Conservation (phyloP, 441 rosid species). For the Adansonia madagascariensis region DNA sequence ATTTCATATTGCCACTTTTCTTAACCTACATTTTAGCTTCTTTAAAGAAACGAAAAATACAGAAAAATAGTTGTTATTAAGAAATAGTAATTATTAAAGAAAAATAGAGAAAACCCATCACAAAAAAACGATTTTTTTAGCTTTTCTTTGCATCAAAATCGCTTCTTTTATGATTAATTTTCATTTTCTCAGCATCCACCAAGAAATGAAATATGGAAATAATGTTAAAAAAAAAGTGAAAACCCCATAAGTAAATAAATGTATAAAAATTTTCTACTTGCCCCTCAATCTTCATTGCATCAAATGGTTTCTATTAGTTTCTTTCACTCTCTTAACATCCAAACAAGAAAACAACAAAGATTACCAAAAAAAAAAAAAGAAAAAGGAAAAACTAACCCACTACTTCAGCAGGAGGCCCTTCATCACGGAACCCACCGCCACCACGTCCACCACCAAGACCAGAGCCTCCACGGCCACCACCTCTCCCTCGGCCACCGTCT, state of each 20-base stretch:
- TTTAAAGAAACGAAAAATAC: not conserved
- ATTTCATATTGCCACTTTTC: not conserved
- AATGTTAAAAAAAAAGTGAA: no score
- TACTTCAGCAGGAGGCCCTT: slow-evolving; percentile 92
- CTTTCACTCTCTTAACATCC: slow-evolving; percentile 17
- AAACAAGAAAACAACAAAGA: not conserved
- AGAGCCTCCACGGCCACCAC: slow-evolving; percentile 51
- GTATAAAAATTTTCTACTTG: no score
- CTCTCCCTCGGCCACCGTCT: slow-evolving; percentile 59
- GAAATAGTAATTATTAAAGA: not conserved
- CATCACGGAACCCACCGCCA: slow-evolving; percentile 69
- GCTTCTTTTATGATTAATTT: not conserved
- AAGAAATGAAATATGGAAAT: no score
- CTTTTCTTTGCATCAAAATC: not conserved
- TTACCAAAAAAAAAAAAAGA: not conserved
- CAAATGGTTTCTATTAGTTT: not conserved
- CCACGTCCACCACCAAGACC: slow-evolving; percentile 54
- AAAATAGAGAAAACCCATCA: not conserved
- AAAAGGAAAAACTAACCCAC: slow-evolving; percentile 55
- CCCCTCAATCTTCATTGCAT: no score
- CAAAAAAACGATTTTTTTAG: not conserved
- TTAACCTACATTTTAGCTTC: not conserved
- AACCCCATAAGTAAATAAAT: no score
- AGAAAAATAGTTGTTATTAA: not conserved
- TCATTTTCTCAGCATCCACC: no score